These are phyloP conservation scores for Collybia sp. DNA, from an alignment of 768 basidiomycete genomes.

Conservation along the genomic window DNA sequence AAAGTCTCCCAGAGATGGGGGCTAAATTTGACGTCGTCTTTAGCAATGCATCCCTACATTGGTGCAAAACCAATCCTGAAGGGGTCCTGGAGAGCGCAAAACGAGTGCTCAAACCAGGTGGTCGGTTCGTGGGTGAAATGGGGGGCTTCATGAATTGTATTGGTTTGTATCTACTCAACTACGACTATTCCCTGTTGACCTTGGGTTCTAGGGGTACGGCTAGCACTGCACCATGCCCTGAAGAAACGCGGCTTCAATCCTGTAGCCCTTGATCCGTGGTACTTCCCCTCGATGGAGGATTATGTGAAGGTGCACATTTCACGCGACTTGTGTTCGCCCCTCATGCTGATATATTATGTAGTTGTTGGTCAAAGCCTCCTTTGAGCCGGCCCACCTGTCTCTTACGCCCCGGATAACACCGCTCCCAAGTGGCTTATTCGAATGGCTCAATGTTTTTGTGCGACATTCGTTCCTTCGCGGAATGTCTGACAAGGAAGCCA, in stretches of 20 bases:
- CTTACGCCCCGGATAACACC: constrained; percentile 54
- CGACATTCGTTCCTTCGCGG: constrained; percentile 53
- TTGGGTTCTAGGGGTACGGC: constrained; percentile 49
- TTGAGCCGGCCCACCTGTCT: constrained; percentile 47
- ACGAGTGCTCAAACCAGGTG: constrained; percentile 61
- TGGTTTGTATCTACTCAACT: constrained; percentile 30
- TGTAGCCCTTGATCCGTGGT: constrained; percentile 70
- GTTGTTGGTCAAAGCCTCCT: constrained; percentile 55
- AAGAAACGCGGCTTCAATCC: constrained; percentile 54
- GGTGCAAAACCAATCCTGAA: constrained; percentile 74
- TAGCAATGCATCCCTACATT: constrained; percentile 77
- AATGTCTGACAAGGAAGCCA: constrained; percentile 49
- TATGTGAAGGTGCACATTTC: constrained; percentile 46
- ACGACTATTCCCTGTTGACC: background rate
- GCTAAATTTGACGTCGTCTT: constrained; percentile 70
- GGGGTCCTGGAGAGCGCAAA: constrained; percentile 61
- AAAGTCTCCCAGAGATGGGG: constrained; percentile 21
- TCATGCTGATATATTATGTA: constrained; percentile 16
- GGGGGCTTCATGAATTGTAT: constrained; percentile 72
- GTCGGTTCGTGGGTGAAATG: constrained; percentile 73
- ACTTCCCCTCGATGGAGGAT: constrained; percentile 69
- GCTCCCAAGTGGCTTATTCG: constrained; percentile 45
- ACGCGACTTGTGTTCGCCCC: background rate
- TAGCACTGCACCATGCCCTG: constrained; percentile 50
- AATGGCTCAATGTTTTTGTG: constrained; percentile 68